Base-by-base conservation (phyloP, 495 filamentous ascomycete species). In the Ascobolus immersus region DNA sequence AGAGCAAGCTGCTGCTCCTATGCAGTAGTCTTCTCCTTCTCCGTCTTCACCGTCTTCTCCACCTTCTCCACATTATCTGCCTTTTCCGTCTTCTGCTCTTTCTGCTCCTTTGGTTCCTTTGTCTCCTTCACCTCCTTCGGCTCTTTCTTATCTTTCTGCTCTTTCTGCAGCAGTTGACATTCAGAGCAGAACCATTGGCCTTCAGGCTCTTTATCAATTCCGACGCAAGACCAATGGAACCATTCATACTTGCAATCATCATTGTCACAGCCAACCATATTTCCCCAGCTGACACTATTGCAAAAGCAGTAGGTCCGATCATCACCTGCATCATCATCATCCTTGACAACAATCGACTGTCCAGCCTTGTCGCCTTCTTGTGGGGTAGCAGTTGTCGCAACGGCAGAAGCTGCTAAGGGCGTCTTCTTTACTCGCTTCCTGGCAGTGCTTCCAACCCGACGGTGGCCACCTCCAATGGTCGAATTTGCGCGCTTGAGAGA, bases 241-340 rank as follows among this genome's bases (percentile, higher is more conserved):
- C 86, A 96, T 56, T 94, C 84, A 51, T 69, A 86, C 17, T 73
- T 69, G 57, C 86, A 96, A 36, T 72, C 61, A 28, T 78, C 73
- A 42, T 94, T 92, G 55, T 96, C 86, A 54, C 86, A 96, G 3
- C 80, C 86, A 20, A 96, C 84, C 86, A 96, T 96, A 48, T 93
- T 77, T 25, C 86, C 86, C 56, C 76, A 84, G 52, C 77, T 89
- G 37, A 92, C 77, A 41, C 72, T 77, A 48, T 86, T 75, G 52
- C 86, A 96, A 17, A 72, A 65, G 54, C 86, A 96, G 52, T 96
- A 96, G 39, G 82, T 75, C 45, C 69, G 69, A 29, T 78, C 71
- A 55, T 94, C 84, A 34, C 76, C 73, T 28, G 72, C 79, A 21
- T 84, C 79, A 26, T 89, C 84, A 28, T 81, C 78, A 21, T 76